Evolutionary conservation across 2,329 filamentous ascomycete genomes (phyloP), one percentile per base, ranked within the genome.

Genomic region (Didymella pomorum): DNA sequence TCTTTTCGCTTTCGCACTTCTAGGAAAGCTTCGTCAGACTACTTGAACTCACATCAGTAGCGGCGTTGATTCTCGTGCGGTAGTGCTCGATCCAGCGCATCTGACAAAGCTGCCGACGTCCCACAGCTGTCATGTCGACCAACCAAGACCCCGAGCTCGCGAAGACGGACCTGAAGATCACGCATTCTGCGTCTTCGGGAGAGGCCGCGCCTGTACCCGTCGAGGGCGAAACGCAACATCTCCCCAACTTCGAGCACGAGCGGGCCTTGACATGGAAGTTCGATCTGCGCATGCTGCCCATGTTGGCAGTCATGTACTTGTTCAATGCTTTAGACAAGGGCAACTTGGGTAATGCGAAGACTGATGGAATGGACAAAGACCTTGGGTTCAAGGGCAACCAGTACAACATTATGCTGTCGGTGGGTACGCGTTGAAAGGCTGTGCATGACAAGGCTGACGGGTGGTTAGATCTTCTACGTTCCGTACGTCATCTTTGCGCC

Each of bases 401-500:
- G 71, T 91, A 92, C 78, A 91, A 91, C 71, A 82, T 87, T 26
- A 83, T 91, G 46, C 76, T 92, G 33, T 84, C 82, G 56, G 57
- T 60, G 16, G 39, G 51, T 56, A 29, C 10, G 6, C n/a, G 1
- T 8, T 16, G 18, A 18, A 18, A 7, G 8, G 3, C 16, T 23
- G 1, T 3, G 31, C 6, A 21, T 25, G 14, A 5, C 41, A 14
- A 11, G 50, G 65, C 46, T 58, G 28, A 58, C 12, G 28, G 8
- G 16, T 1, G 14, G 5, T n/a, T 2, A 58, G 56, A 87, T 93
- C 63, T 93, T 93, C 80, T 93, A 90, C 75, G 81, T 92, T 7
- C 89, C 89, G 0, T 92, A 89, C 71, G 89, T 91, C 33, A 70
- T 92, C 3, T 89, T 87, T 52, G 89, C 87, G 1, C 88, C 87